Base-by-base conservation (phyloP, 2,329 filamentous ascomycete species). In the Beauveria varroae region DNA sequence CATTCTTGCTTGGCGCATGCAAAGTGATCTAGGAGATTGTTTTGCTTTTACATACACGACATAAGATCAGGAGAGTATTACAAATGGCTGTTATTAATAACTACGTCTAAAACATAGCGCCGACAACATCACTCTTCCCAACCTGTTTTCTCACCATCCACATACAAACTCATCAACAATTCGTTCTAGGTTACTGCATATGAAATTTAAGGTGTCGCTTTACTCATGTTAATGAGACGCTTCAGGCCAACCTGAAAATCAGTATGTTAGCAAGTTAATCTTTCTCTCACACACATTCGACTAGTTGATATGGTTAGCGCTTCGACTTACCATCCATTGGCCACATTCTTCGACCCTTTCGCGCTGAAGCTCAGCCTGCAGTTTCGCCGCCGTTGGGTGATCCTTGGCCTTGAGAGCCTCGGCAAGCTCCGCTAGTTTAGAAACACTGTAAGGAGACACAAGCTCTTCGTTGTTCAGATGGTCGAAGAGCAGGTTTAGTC, bases 401-500 rank as follows among this genome's bases (percentile, higher is more conserved):
- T 95, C 81, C 77, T 85, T 87, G 60, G 78, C 74, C 67, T 89
- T 84, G 60, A 96, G 74, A 28, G 88, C 85, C 64, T 84, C 77
- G 9, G 89, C 82, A 34, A 92, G 76, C 67, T 86, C 78, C 9
- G 80, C 79, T 68, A 93, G 78, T 70, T 87, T 80, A 63, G 84
- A 80, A 55, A 93, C 83, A 0, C 89, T 97, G 69, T 90, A 87
- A 1, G 89, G 84, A 76, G 89, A 90, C 60, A 98, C 80, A 46
- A 97, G 79, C 70, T 98, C 93, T 70, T 93, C 89, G 67, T 98
- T 98, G 81, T 98, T 99, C 52, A 99, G 81, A 73, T 97, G 92
- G 71, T 99, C 93, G 72, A 97, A 98, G n/a, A 99, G 79, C 55
- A 97, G 87, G 68, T 90, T 90, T 63, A 99, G 82, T 30, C 95